A percentile compares a stretch with the other conserved stretches of the same genome.
Conservation (phyloP, 805 yeast genomes). For the Zygoascus biomembranicola region DNA sequence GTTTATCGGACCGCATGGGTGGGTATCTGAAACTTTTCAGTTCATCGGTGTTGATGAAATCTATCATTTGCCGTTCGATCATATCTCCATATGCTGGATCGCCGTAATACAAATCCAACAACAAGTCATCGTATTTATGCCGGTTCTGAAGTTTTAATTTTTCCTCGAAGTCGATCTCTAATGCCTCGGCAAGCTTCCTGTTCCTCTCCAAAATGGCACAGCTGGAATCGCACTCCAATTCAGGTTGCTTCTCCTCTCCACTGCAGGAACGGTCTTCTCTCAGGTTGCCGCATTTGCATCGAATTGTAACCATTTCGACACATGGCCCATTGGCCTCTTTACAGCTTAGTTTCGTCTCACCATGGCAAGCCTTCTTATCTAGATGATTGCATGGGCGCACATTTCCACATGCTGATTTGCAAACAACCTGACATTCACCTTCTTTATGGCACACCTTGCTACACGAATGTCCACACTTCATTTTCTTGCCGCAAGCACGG, state of each 20-base stretch:
- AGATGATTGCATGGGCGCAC: slow-evolving; percentile 58
- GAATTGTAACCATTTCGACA: slow-evolving; percentile 39
- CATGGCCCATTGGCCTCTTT: slow-evolving; percentile 30
- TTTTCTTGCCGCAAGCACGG: slow-evolving; percentile 44
- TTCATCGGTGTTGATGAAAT: slow-evolving; percentile 35
- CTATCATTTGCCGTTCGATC: slow-evolving; percentile 46
- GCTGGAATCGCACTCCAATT: slow-evolving; percentile 57
- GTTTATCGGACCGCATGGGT: slow-evolving; percentile 62
- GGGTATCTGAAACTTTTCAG: slow-evolving; percentile 50
- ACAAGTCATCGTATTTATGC: slow-evolving; percentile 39
- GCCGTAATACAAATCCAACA: slow-evolving; percentile 39
- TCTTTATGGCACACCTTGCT: slow-evolving; percentile 46
- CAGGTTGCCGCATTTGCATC: slow-evolving; percentile 60
- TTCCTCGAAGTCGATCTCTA: slow-evolving; percentile 33
- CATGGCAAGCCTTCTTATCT: slow-evolving; percentile 61
- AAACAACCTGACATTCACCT: slow-evolving; percentile 52
- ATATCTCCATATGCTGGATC: slow-evolving; percentile 64
- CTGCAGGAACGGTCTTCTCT: slow-evolving; percentile 44
- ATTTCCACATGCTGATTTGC: slow-evolving; percentile 52
- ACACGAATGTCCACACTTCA: slow-evolving; percentile 49
- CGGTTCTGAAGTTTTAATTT: slow-evolving; percentile 15
- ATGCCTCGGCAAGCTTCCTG: slow-evolving; percentile 53
- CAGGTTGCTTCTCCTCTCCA: slow-evolving; percentile 33
- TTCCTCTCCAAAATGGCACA: slow-evolving; percentile 60
- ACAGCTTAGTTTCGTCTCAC: slow-evolving; percentile 27